Conservation (phyloP, 2,329 filamentous ascomycete genomes). For the Fusarium floridanum region DNA sequence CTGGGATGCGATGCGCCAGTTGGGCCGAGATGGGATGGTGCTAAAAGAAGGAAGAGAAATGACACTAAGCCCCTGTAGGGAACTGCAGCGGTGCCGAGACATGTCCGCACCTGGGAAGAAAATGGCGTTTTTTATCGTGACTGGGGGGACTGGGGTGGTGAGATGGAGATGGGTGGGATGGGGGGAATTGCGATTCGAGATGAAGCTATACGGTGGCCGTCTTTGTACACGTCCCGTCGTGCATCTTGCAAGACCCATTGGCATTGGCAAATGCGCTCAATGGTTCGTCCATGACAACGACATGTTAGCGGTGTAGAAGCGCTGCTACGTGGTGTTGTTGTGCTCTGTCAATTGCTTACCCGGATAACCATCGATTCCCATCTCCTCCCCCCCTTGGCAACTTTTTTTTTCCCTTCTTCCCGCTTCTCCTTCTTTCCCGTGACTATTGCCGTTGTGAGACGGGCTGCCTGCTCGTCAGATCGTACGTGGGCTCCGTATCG, state of each 20-base stretch:
- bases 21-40: constrained; percentile 34
- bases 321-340: constrained; percentile 13
- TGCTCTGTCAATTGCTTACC: constrained; percentile 9
- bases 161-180: neutral
- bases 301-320: constrained; percentile 14
- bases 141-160: constrained; percentile 3
- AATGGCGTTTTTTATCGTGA: constrained; percentile 19
- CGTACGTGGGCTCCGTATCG: constrained; percentile 26
- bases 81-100: constrained; percentile 35
- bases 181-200: neutral
- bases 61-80: constrained; percentile 29
- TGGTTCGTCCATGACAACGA: constrained; percentile 19
- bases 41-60: constrained; percentile 10
- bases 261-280: neutral
- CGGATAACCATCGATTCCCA: neutral
- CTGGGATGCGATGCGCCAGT: constrained; percentile 37
- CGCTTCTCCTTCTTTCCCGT: neutral
- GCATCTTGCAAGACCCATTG: constrained; percentile 26
- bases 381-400: neutral
- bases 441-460: constrained; percentile 1
- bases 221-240: constrained; percentile 12
- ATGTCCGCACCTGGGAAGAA: constrained; percentile 23
- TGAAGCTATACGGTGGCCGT: constrained; percentile 22
- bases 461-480: constrained; percentile 12
- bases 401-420: neutral